Conservation (phyloP, 495 filamentous ascomycete species). For the Tuber aestivum region DNA sequence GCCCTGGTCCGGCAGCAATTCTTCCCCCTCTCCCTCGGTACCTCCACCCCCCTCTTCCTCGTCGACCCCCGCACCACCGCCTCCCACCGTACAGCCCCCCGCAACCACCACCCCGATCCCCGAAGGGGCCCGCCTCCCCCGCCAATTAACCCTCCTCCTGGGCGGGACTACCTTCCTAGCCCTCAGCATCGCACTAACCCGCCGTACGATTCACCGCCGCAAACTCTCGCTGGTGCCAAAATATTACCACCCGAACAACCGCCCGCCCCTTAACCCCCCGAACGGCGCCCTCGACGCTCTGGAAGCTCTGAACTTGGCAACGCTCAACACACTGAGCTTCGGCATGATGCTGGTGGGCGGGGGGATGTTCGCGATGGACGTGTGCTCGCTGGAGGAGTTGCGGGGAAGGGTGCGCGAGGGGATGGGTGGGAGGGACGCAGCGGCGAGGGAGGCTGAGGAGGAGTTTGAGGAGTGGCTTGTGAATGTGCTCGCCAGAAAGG, state of each 20-base stretch:
- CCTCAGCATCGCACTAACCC: conserved; percentile 56
- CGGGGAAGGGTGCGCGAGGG: conserved; percentile 44
- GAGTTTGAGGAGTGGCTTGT: conserved; percentile 57
- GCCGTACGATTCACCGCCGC: conserved; percentile 52
- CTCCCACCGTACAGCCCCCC: conserved; percentile 4
- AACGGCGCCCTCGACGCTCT: conserved; percentile 57
- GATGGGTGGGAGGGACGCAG: conserved; percentile 23
- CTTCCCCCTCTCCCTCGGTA: conserved; percentile 21
- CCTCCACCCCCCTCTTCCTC: conserved; percentile 34
- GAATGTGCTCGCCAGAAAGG: conserved; percentile 52
- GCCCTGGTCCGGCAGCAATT: conserved; percentile 9
- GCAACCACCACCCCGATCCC: conserved; percentile 2
- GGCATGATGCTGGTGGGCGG: conserved; percentile 56
- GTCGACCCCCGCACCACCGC: neutral
- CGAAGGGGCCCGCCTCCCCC: conserved; percentile 27
- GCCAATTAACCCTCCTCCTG: conserved; percentile 49
- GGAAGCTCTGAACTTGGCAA: conserved; percentile 61
- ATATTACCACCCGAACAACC: conserved; percentile 48
- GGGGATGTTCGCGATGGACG: conserved; percentile 53
- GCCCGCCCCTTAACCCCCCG: conserved; percentile 36
- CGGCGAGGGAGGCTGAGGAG: conserved; percentile 32
- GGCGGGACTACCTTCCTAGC: conserved; percentile 58
- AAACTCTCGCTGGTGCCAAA: conserved; percentile 48
- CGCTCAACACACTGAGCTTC: conserved; percentile 57
- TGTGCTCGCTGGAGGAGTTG: conserved; percentile 57